phyloP scores from a whole-genome alignment of 169 alveolate species.

The Eimeria necatrix region DNA sequence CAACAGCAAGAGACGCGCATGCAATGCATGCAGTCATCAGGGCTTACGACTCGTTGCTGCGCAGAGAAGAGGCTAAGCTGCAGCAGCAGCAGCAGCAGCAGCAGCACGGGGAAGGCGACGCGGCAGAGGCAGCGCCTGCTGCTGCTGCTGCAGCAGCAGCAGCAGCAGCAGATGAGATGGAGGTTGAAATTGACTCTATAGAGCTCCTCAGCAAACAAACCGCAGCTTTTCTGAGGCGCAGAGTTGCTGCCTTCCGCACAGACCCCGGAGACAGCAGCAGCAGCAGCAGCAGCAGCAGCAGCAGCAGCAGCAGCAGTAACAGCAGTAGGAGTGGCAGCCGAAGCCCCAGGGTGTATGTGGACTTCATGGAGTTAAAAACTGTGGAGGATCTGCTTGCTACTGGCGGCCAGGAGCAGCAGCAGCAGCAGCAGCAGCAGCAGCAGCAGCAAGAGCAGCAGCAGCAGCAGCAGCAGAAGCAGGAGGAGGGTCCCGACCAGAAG shows the following conservation, averaged over 20 bases:
- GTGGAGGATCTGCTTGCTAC: slow-evolving; percentile 19
- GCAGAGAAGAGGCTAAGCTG: not conserved
- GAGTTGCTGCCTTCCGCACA: not conserved
- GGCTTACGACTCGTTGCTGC: not conserved
- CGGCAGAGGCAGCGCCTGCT: slow-evolving; percentile 1
- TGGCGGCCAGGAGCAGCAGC: not conserved
- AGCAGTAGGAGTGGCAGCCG: slow-evolving; percentile 1
- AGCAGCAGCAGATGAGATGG: not conserved
- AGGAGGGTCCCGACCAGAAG: not conserved
- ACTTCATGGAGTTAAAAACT: slow-evolving; percentile 4
- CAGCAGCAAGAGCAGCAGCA: not conserved
- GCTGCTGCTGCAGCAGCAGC: not conserved
- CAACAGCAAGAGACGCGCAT: not conserved
- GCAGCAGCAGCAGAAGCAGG: slow-evolving; percentile 23
- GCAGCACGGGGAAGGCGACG: not conserved
- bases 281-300: not conserved
- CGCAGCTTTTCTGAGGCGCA: not conserved
- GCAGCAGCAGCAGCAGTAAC: slow-evolving; percentile 22
- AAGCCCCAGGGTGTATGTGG: not conserved
- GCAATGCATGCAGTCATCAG: not conserved
- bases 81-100: slow-evolving; percentile 40
- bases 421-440: slow-evolving; percentile 51
- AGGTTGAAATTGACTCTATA: not conserved
- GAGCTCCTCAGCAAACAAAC: not conserved
- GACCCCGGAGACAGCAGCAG: not conserved